Evolutionary conservation across 2,329 filamentous ascomycete genomes (phyloP).

Genomic region (Penicillium digitatum): DNA sequence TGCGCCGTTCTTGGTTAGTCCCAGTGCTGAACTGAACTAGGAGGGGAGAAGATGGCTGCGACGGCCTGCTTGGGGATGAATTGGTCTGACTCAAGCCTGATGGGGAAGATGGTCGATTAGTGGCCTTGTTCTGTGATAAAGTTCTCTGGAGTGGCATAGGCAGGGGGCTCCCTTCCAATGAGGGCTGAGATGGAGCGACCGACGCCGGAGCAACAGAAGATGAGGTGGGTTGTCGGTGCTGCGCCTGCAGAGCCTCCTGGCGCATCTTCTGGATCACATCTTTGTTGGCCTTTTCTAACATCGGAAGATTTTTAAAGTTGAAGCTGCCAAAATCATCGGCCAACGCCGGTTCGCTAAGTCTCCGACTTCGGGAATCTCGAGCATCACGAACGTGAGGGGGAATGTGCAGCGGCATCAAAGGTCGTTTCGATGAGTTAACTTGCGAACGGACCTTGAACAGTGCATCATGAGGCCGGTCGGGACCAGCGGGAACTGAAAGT

Average conservation of each 20-base stretch:
- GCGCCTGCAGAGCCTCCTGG: conserved; percentile 77
- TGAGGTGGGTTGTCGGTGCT: conserved; percentile 48
- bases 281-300: conserved; percentile 96
- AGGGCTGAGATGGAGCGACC: conserved; percentile 43
- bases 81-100: conserved; percentile 74
- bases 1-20: conserved; percentile 76
- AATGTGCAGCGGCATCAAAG: conserved; percentile 91
- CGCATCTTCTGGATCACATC: conserved; percentile 96
- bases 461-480: conserved; percentile 89
- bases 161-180: conserved; percentile 79
- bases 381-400: conserved; percentile 92
- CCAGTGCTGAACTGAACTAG: conserved; percentile 93
- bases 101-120: conserved; percentile 78
- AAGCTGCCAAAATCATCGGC: conserved; percentile 95
- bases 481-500: conserved; percentile 61
- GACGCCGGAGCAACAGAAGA: conserved; percentile 26
- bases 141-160: conserved; percentile 76
- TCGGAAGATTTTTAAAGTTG: conserved; percentile 93
- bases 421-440: conserved; percentile 81
- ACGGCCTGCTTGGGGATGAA: conserved; percentile 81
- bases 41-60: conserved; percentile 81
- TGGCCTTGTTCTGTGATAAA: conserved; percentile 74
- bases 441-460: conserved; percentile 84
- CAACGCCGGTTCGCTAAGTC: conserved; percentile 83
- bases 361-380: conserved; percentile 78